These are phyloP conservation scores for Lignosus rhinocerotis DNA, from an alignment of 1,284 basidiomycete genomes.

Conservation along the genomic window DNA sequence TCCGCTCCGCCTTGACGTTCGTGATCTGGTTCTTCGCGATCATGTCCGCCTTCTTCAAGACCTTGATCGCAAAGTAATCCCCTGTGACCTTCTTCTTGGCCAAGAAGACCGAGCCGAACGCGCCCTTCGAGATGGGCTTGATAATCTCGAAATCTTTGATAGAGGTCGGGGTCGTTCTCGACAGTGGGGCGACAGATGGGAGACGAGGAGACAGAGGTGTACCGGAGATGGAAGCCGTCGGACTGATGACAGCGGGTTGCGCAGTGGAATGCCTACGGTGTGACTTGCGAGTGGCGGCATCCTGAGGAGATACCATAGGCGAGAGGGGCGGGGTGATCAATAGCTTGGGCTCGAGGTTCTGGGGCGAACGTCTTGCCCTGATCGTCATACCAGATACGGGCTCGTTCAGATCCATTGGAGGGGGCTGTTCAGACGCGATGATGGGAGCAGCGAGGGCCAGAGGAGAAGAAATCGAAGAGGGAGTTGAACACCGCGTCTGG, in stretches of 20 bases:
- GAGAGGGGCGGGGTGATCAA: conserved; percentile 75
- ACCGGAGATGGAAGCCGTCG: conserved; percentile 46
- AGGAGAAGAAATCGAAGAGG: conserved; percentile 82
- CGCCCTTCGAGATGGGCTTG: conserved; percentile 99
- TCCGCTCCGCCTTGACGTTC: conserved; percentile 98
- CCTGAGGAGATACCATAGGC: conserved; percentile 63
- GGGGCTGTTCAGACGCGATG: conserved; percentile 62
- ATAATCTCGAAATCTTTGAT: conserved; percentile 99
- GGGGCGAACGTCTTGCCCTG: conserved; percentile 55
- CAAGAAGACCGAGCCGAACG: conserved; percentile 97
- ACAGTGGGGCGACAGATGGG: conserved; percentile 73
- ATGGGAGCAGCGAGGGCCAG: conserved; percentile 80
- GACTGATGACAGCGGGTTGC: conserved; percentile 57
- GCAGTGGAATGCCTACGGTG: conserved; percentile 74
- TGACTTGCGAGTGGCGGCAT: conserved; percentile 50
- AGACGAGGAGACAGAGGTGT: conserved; percentile 88
- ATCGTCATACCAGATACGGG: conserved; percentile 30
- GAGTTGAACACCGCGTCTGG: conserved; percentile 78
- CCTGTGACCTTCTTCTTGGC: conserved; percentile 98
- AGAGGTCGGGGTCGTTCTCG: conserved; percentile 83
- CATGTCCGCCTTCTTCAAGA: conserved; percentile 99
- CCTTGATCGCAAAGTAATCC: conserved; percentile 99
- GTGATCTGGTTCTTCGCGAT: conserved; percentile 99
- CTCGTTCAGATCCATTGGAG: conserved; percentile 65
- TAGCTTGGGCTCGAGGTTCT: conserved; percentile 67